Evolutionary conservation across 768 basidiomycete genomes (phyloP), one percentile per base, ranked within the genome.

Genomic region (Punctularia strigosozonata): DNA sequence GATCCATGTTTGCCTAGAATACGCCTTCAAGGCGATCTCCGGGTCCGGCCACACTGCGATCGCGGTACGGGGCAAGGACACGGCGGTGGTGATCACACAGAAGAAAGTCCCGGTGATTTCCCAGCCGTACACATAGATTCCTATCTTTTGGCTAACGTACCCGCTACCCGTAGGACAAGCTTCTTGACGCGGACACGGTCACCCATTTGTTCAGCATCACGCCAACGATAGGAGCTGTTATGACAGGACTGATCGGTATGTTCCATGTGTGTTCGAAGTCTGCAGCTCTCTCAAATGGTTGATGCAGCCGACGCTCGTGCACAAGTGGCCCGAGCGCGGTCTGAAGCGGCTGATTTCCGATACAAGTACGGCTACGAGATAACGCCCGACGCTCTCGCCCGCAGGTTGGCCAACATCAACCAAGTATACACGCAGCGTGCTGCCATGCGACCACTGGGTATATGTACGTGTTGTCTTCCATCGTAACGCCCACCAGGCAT

Each of bases 11-110:
- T 36, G 6, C 36, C 4, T 51, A 97, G 92, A 98, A 66, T 98
- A 98, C 71, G 94, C 95, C 20, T 98, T 98, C 80, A 99, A 98
- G 63, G 95, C 95, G 35, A 97, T 98, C 59, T 89, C 91, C 45
- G 90, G 89, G 40, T 90, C 91, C 1, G 94, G 91, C 1, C 89
- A 97, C 53, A 98, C 95, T 2, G 78, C 94, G 1, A 73, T 99
- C 37, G 74, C 92, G 14, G 84, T 98, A 32, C 68, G 94, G 52
- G 95, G 95, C 14, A 87, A 87, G 59, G 92, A 98, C 50, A 94
- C 91, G 4, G 72, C 83, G 4, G 91, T 98, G 6, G 85, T 97
- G 30, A 91, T 99, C 50, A 97, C 94, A 17, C 95, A 98, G 66
- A 90, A 90, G 66, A 98, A 98, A 68, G 83, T 99, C 25, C 90